phyloP scores from a whole-genome alignment of 2,329 filamentous ascomycete genomes.

The Verticillium tricorpus region DNA sequence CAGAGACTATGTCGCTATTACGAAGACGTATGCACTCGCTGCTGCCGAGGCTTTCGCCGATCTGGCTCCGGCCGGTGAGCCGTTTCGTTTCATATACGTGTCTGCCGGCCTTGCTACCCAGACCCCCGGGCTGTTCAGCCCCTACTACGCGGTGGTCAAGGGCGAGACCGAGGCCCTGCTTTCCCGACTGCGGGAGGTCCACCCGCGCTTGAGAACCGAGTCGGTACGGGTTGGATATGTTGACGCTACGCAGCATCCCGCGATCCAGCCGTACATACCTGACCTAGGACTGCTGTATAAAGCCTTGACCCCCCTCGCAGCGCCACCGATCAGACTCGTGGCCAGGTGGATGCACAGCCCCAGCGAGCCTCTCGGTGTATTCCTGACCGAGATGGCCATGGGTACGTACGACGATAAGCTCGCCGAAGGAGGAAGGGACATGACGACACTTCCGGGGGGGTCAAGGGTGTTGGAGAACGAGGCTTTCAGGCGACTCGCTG shows the following conservation, averaged over 20 bases:
- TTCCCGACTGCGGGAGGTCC: constrained; percentile 35
- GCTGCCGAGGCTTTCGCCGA: constrained; percentile 57
- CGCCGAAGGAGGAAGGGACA: constrained; percentile 14
- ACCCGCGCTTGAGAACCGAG: not conserved
- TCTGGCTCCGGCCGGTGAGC: constrained; percentile 36
- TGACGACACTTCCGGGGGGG: not conserved
- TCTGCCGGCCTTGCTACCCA: constrained; percentile 61
- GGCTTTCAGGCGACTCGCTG: not conserved
- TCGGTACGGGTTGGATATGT: not conserved
- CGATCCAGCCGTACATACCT: not conserved
- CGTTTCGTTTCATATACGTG: constrained; percentile 68
- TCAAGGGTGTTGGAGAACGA: not conserved
- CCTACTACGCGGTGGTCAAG: constrained; percentile 60
- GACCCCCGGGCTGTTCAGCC: constrained; percentile 48
- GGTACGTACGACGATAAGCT: constrained; percentile 27
- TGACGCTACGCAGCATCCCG: not conserved
- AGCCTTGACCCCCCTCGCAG: not conserved
- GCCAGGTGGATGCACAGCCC: constrained; percentile 26
- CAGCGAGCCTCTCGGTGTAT: constrained; percentile 37
- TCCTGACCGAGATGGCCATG: constrained; percentile 40
- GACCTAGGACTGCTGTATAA: not conserved
- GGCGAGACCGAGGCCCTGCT: constrained; percentile 60
- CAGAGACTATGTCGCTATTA: constrained; percentile 46
- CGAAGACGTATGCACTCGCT: constrained; percentile 58
- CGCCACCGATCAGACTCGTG: not conserved